Conservation (phyloP, 257 asterid species). For the Plantago major region DNA sequence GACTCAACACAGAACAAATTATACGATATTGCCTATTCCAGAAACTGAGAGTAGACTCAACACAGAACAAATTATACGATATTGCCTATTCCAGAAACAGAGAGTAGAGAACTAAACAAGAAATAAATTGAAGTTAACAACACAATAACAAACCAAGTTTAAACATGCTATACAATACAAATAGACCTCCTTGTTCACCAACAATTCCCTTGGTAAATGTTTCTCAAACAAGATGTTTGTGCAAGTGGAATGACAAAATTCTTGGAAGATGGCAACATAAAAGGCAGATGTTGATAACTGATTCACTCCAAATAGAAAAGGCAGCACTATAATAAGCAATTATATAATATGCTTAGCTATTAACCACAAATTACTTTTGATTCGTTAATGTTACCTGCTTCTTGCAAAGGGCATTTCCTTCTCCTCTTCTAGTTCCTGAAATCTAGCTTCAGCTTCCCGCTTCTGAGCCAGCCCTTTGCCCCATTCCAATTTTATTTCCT, state of each 20-base stretch:
- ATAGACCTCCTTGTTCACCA: constrained; percentile 5
- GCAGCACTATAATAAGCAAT: background rate
- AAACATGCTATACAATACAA: constrained; percentile 9
- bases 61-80: too few relatives aligned
- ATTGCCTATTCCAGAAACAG: too few relatives aligned
- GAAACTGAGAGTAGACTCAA: too few relatives aligned
- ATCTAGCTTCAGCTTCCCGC: constrained; percentile 78
- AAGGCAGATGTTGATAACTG: background rate
- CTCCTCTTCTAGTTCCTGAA: constrained; percentile 72
- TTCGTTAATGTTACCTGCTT: constrained; percentile 43
- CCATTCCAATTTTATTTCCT: constrained; percentile 94
- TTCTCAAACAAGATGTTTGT: background rate
- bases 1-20: too few relatives aligned
- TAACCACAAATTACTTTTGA: constrained; percentile 5
- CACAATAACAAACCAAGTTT: constrained; percentile 14
- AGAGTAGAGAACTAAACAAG: background rate
- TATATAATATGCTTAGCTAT: constrained; percentile 1
- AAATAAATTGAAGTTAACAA: background rate
- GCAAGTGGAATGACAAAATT: constrained; percentile 1
- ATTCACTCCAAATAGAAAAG: constrained; percentile 2
- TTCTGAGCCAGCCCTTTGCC: constrained; percentile 91
- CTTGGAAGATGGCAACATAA: background rate
- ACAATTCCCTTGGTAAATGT: background rate
- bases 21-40: too few relatives aligned
- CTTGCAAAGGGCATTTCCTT: constrained; percentile 95